These are phyloP conservation scores for Neurospora sublineolata DNA, from an alignment of 495 filamentous ascomycete genomes.

Conservation along the genomic window DNA sequence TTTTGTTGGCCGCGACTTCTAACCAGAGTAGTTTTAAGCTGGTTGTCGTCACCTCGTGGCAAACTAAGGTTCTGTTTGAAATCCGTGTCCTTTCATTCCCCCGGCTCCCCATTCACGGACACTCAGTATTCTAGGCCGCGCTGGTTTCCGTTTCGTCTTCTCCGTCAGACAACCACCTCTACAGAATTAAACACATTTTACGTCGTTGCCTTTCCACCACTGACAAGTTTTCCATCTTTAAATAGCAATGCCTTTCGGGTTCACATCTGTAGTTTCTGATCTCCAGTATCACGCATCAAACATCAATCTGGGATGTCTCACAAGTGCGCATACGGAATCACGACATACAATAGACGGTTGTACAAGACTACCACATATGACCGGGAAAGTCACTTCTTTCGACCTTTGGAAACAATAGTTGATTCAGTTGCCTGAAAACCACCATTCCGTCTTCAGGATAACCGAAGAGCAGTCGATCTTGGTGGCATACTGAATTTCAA, in stretches of 20 bases:
- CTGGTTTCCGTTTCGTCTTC: too few species aligned
- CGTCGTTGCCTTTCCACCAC: too few species aligned
- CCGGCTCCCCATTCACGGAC: too few species aligned
- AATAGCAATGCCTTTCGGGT: too few species aligned
- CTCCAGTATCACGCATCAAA: neutral
- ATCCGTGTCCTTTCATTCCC: too few species aligned
- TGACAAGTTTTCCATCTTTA: too few species aligned
- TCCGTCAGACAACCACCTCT: too few species aligned
- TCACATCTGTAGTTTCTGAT: too few species aligned
- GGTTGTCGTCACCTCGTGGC: neutral
- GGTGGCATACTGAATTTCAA: neutral
- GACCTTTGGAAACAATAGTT: neutral
- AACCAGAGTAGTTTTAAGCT: neutral
- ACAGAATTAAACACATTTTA: too few species aligned
- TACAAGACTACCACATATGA: neutral
- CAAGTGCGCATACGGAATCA: neutral
- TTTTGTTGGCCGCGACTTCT: neutral
- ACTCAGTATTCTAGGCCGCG: too few species aligned
- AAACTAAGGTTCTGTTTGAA: neutral
- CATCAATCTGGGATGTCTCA: neutral
- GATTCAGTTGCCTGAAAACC: neutral
- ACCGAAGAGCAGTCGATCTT: neutral
- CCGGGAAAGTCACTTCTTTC: neutral
- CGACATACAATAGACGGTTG: neutral
- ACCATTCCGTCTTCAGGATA: neutral